These are phyloP conservation scores for Colletotrichum musae DNA, from an alignment of 2,329 filamentous ascomycete genomes.

Conservation along the genomic window DNA sequence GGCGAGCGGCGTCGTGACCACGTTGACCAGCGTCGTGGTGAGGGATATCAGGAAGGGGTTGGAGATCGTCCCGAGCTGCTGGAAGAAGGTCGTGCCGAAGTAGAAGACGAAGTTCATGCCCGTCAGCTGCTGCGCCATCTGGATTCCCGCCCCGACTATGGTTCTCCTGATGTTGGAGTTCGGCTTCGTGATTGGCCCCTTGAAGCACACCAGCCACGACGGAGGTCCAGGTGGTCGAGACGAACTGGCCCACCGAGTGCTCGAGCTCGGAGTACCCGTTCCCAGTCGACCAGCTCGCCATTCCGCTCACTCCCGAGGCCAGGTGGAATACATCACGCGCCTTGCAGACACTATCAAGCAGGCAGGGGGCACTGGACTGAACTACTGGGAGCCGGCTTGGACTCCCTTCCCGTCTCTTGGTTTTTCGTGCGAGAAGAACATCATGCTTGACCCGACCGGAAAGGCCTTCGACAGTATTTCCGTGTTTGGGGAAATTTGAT, in stretches of 20 bases:
- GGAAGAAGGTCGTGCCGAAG: constrained; percentile 80
- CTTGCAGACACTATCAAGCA: background rate
- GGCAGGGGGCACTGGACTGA: background rate
- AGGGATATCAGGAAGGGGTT: constrained; percentile 81
- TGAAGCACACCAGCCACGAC: constrained; percentile 73
- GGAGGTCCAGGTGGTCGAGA: constrained; percentile 18
- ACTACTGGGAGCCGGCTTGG: constrained; percentile 15
- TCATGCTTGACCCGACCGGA: constrained; percentile 9
- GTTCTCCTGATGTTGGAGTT: constrained; percentile 72
- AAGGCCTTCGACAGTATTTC: constrained; percentile 10
- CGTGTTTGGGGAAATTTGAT: background rate
- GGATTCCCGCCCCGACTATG: constrained; percentile 68
- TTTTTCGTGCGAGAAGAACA: constrained; percentile 9
- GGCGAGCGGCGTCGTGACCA: constrained; percentile 37
- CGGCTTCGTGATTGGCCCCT: constrained; percentile 67
- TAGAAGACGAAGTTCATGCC: constrained; percentile 82
- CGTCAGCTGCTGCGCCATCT: constrained; percentile 71
- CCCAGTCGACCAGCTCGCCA: constrained; percentile 2
- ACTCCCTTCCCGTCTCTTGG: background rate
- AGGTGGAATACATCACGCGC: constrained; percentile 1
- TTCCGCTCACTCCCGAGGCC: constrained; percentile 7
- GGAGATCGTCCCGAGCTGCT: constrained; percentile 72
- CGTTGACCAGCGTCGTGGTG: constrained; percentile 73
- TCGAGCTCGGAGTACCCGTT: constrained; percentile 2
- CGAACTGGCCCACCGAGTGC: constrained; percentile 15